A percentile compares a stretch with the other conserved stretches of the same genome.
Evolutionary conservation across 1,284 basidiomycete genomes (phyloP).

Genomic region (Sporisorium scitamineum): DNA sequence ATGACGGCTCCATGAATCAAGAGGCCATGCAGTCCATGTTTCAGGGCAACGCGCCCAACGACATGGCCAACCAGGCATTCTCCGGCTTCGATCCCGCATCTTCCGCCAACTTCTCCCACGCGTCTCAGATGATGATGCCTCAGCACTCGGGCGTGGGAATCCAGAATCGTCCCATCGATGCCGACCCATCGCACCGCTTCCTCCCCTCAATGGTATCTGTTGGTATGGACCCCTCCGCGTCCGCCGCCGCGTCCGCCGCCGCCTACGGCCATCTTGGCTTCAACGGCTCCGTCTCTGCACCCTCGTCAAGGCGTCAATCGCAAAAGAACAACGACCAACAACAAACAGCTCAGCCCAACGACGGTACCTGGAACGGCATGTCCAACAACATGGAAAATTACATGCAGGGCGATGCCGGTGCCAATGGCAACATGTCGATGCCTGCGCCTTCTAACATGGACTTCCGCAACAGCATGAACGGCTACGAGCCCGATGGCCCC

Average conservation of each 20-base stretch:
- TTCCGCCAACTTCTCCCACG: slow-evolving; percentile 27
- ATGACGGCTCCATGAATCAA: slow-evolving; percentile 36
- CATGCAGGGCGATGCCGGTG: slow-evolving; percentile 14
- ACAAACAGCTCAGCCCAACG: slow-evolving; percentile 10
- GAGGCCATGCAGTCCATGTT: slow-evolving; percentile 43
- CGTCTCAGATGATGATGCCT: slow-evolving; percentile 38
- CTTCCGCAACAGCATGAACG: slow-evolving; percentile 24
- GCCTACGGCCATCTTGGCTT: slow-evolving; percentile 51
- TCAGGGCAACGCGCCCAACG: slow-evolving; percentile 22
- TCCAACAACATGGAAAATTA: slow-evolving; percentile 22
- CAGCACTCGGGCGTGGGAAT: slow-evolving; percentile 23
- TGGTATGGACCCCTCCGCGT: slow-evolving; percentile 32
- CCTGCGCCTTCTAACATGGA: slow-evolving; percentile 21
- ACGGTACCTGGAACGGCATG: slow-evolving; percentile 19
- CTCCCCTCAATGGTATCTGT: slow-evolving; percentile 17
- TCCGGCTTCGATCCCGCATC: slow-evolving; percentile 23
- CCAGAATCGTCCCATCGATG: slow-evolving; percentile 9
- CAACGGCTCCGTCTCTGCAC: slow-evolving; percentile 35
- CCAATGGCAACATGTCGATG: slow-evolving; percentile 23
- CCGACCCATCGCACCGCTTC: slow-evolving; percentile 28
- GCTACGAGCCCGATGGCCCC: slow-evolving; percentile 38
- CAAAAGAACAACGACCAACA: slow-evolving; percentile 26
- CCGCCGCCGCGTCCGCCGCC: slow-evolving; percentile 53
- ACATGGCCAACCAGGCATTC: slow-evolving; percentile 21
- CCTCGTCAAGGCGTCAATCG: slow-evolving; percentile 31